phyloP scores from a whole-genome alignment of 768 basidiomycete species.

The Leccinum boreale region DNA sequence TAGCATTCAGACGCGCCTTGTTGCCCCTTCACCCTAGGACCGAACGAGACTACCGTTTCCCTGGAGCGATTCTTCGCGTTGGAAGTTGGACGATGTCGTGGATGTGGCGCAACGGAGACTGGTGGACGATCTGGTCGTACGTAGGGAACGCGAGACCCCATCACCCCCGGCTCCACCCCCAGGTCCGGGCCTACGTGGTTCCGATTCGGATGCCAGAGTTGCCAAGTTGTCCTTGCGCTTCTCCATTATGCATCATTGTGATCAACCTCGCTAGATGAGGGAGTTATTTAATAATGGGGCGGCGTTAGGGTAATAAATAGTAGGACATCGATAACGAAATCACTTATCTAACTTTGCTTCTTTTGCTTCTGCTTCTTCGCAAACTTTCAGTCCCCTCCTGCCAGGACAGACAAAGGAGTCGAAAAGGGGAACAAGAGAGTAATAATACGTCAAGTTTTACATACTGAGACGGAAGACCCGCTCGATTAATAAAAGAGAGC shows the following conservation, averaged over 20 bases:
- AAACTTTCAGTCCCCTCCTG: background rate
- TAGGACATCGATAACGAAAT: slow-evolving; percentile 93
- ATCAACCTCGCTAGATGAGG: slow-evolving; percentile 96
- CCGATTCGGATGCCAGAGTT: slow-evolving; percentile 1
- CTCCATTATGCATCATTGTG: slow-evolving; percentile 71
- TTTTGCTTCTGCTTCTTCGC: slow-evolving; percentile 5
- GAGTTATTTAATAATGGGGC: slow-evolving; percentile 79
- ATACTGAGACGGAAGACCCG: slow-evolving; percentile 66
- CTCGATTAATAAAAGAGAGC: slow-evolving; percentile 78
- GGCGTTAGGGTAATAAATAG: slow-evolving; percentile 69
- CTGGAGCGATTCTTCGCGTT: background rate
- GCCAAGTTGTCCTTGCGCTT: slow-evolving; percentile 9
- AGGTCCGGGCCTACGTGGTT: background rate
- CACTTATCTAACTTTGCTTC: slow-evolving; percentile 63
- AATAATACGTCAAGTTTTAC: slow-evolving; percentile 14
- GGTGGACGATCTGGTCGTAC: background rate
- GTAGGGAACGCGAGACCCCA: background rate
- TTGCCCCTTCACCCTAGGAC: background rate
- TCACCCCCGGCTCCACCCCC: background rate
- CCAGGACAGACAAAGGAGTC: background rate
- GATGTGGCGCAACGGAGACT: background rate
- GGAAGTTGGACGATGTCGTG: background rate
- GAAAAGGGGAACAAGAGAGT: background rate
- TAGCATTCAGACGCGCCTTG: background rate
- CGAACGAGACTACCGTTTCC: background rate